Evolutionary conservation across 2,329 filamentous ascomycete species (phyloP).

Genomic region (Aspergillus aculeatinus): DNA sequence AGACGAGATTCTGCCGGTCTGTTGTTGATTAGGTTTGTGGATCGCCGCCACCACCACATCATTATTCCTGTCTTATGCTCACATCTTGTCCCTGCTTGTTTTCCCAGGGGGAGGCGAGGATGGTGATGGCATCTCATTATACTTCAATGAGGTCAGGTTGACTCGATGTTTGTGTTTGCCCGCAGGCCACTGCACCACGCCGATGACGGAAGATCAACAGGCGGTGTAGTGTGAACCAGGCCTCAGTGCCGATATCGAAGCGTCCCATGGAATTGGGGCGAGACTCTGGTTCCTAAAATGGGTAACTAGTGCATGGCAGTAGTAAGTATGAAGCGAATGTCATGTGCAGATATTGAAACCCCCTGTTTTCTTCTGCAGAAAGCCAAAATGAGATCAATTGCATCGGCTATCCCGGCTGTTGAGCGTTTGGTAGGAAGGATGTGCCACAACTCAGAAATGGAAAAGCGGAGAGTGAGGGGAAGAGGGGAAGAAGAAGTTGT

Average conservation of each 20-base stretch:
- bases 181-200: neutral
- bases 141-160: neutral
- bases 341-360: neutral
- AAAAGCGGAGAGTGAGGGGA: neutral
- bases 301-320: neutral
- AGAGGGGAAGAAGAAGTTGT: too few species aligned
- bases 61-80: neutral
- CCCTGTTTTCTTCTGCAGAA: neutral
- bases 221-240: neutral
- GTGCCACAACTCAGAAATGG: neutral
- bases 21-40: neutral
- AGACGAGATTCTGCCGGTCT: neutral
- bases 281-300: too few species aligned
- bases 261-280: neutral
- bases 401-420: neutral
- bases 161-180: neutral
- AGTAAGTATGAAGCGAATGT: neutral
- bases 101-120: neutral
- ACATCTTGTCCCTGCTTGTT: neutral
- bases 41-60: neutral
- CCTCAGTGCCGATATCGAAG: neutral
- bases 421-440: neutral
- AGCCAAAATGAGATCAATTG: neutral
- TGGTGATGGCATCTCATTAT: neutral
- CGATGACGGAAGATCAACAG: neutral